Conservation (phyloP, 2,329 filamentous ascomycete species). For the Xylariales sp. region DNA sequence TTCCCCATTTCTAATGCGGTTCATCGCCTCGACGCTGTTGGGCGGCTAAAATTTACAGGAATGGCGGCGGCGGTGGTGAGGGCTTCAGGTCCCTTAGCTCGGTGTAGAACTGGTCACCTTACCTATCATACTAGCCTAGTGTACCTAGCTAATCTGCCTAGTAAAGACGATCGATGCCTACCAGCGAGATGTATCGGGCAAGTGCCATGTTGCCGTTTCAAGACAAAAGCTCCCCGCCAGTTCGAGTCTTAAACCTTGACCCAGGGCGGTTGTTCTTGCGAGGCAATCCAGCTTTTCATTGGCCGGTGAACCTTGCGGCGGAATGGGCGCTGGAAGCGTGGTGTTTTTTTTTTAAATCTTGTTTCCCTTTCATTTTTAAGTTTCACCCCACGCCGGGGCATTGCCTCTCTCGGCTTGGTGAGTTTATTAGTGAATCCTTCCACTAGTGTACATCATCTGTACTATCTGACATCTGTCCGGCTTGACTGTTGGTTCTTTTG, state of each 20-base stretch:
- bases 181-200: neutral
- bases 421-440: conserved; percentile 6
- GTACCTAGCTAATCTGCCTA: neutral
- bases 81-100: no score
- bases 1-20: neutral
- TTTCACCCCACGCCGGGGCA: neutral
- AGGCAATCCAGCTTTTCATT: conserved; percentile 18
- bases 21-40: neutral
- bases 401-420: conserved; percentile 7
- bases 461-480: neutral
- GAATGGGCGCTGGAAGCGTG: conserved; percentile 2
- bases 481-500: conserved; percentile 6
- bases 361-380: neutral
- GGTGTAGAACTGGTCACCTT: neutral
- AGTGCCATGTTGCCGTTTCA: conserved; percentile 14
- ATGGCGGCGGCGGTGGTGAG: no score
- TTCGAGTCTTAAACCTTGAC: conserved; percentile 23
- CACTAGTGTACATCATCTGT: conserved; percentile 3
- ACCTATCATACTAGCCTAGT: neutral
- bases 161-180: neutral
- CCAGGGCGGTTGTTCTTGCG: conserved; percentile 17
- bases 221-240: conserved; percentile 12
- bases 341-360: neutral
- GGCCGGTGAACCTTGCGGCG: conserved; percentile 19
- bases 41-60: conserved; percentile 13